phyloP scores from a whole-genome alignment of 257 asterid genomes.

The Henckelia pumila region DNA sequence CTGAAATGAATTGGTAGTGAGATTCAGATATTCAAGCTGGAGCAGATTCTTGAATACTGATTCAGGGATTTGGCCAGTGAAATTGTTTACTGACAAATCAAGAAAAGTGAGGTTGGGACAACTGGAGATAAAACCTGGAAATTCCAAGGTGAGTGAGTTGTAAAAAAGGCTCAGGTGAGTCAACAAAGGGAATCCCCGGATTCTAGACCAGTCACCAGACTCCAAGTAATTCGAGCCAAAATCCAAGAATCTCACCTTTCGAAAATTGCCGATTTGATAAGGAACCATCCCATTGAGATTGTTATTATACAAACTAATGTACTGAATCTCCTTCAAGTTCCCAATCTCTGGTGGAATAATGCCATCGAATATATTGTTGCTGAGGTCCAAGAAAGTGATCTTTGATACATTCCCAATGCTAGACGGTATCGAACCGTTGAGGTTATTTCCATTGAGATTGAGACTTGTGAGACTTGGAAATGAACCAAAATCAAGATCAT shows the following conservation, averaged over 20 bases:
- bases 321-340: conserved; percentile 40
- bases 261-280: conserved; percentile 53
- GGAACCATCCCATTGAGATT: conserved; percentile 52
- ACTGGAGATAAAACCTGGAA: conserved; percentile 56
- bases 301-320: conserved; percentile 58
- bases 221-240: conserved; percentile 59
- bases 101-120: conserved; percentile 61
- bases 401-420: conserved; percentile 47
- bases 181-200: conserved; percentile 51
- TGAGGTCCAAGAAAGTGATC: conserved; percentile 62
- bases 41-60: conserved; percentile 42
- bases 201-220: conserved; percentile 61
- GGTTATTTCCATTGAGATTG: conserved; percentile 41
- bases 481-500: conserved; percentile 41
- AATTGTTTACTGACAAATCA: conserved; percentile 50
- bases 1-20: conserved; percentile 42
- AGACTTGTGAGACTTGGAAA: conserved; percentile 40
- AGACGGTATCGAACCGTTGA: conserved; percentile 65
- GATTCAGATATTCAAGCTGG: conserved; percentile 53
- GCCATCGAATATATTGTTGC: conserved; percentile 45
- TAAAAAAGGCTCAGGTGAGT: conserved; percentile 37
- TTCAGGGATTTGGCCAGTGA: conserved; percentile 63
- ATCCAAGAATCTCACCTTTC: conserved; percentile 52
- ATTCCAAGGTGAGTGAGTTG: conserved; percentile 46
- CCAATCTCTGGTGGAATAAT: conserved; percentile 65